Conservation (phyloP, 164 flowering plant genomes). For the Saururus chinensis region DNA sequence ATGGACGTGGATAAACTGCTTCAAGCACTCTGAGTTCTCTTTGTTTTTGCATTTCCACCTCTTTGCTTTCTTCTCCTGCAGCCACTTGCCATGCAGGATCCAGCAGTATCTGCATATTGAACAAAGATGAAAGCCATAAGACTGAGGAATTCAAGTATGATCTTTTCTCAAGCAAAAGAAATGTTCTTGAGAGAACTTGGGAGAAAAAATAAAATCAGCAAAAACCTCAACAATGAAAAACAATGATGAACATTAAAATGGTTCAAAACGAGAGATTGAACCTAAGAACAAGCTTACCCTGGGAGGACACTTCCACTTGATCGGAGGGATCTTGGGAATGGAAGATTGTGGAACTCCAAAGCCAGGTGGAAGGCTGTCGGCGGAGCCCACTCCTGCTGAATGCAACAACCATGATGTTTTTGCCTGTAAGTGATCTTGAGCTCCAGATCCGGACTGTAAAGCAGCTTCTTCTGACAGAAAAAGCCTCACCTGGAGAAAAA, state of each 20-base stretch:
- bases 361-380: conserved; percentile 79
- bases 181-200: neutral
- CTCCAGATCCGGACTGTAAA: conserved; percentile 56
- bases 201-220: no score
- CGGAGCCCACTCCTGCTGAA: conserved; percentile 31
- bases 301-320: conserved; percentile 68
- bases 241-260: no score
- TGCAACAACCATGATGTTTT: conserved; percentile 54
- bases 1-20: conserved; percentile 82
- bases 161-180: neutral
- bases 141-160: neutral
- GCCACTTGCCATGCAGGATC: conserved; percentile 67
- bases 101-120: conserved; percentile 37
- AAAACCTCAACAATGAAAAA: neutral
- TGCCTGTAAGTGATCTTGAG: conserved; percentile 88
- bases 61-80: conserved; percentile 85
- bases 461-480: conserved; percentile 85
- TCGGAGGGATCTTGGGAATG: conserved; percentile 45
- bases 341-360: conserved; percentile 57
- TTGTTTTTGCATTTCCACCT: conserved; percentile 49
- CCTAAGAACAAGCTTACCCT: conserved; percentile 33
- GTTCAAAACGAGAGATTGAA: neutral
- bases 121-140: conserved; percentile 3
- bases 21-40: conserved; percentile 77
- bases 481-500: conserved; percentile 50